Evolutionary conservation across 768 basidiomycete genomes (phyloP).

Genomic region (Suillus hirtellus): DNA sequence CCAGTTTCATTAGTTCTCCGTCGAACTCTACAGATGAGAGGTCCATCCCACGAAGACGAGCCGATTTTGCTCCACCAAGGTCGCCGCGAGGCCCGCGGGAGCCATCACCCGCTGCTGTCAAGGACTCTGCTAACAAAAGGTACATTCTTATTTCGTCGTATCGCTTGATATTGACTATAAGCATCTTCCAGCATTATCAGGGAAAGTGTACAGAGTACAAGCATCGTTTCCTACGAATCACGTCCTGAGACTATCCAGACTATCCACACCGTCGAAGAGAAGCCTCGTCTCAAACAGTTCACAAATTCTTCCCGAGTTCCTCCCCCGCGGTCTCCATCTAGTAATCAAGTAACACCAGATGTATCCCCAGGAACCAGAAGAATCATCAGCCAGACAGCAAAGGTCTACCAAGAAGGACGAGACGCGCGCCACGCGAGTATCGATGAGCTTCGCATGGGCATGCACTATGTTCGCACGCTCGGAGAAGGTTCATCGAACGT

Average conservation of each 20-base stretch:
- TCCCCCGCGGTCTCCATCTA: constrained; percentile 48
- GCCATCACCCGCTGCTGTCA: constrained; percentile 21
- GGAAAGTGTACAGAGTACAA: constrained; percentile 52
- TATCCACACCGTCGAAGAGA: constrained; percentile 31
- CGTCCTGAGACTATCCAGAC: constrained; percentile 27
- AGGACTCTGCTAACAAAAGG: constrained; percentile 27
- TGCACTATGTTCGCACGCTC: constrained; percentile 70
- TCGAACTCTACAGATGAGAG: constrained; percentile 64
- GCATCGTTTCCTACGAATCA: constrained; percentile 37
- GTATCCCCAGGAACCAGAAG: constrained; percentile 35
- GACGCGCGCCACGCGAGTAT: constrained; percentile 38
- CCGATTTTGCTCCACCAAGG: constrained; percentile 67
- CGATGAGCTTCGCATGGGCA: constrained; percentile 68
- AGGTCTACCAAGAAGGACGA: constrained; percentile 45
- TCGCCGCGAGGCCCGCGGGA: constrained; percentile 40
- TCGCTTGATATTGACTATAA: constrained; percentile 28
- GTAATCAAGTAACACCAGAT: constrained; percentile 20
- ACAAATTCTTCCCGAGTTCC: constrained; percentile 68
- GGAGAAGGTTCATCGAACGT: constrained; percentile 48
- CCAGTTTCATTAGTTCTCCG: constrained; percentile 54
- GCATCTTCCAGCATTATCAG: constrained; percentile 48
- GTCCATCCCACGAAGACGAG: constrained; percentile 66
- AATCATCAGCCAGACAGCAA: constrained; percentile 66
- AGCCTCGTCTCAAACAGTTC: constrained; percentile 71
- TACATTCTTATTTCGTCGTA: constrained; percentile 33